These are phyloP conservation scores for Amylocarpus encephaloides DNA, from an alignment of 2,329 filamentous ascomycete genomes.

Conservation along the genomic window DNA sequence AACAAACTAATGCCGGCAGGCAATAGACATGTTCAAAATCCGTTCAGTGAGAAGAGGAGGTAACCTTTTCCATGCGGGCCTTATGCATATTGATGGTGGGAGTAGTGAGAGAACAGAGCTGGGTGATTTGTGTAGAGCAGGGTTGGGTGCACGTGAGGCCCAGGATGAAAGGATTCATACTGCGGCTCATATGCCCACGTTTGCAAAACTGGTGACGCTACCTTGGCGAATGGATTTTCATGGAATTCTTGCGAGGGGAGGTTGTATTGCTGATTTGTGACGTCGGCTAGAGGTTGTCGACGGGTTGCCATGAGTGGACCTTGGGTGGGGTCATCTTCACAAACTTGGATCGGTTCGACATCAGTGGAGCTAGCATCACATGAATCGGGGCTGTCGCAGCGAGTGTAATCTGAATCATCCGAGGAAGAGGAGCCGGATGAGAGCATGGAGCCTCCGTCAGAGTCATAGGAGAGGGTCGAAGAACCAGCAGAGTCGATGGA, in stretches of 20 bases:
- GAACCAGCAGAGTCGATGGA: conserved; percentile 41
- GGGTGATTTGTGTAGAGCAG: conserved; percentile 11
- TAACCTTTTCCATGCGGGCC: not conserved
- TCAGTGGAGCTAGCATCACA: conserved; percentile 2
- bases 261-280: conserved; percentile 18
- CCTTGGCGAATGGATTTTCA: conserved; percentile 12
- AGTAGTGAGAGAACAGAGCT: conserved; percentile 10
- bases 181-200: conserved; percentile 20
- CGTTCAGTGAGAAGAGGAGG: conserved; percentile 9
- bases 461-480: conserved; percentile 34
- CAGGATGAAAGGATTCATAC: conserved; percentile 16
- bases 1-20: conserved; percentile 9
- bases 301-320: not conserved
- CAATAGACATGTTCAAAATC: conserved; percentile 12
- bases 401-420: conserved; percentile 18
- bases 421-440: conserved; percentile 24
- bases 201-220: conserved; percentile 10
- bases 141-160: conserved; percentile 13
- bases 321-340: conserved; percentile 9
- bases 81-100: conserved; percentile 13
- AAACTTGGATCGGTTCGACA: conserved; percentile 7
- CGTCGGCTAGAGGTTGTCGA: not conserved
- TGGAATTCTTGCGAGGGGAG: conserved; percentile 18
- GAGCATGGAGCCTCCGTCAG: conserved; percentile 29
- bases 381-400: conserved; percentile 8